Evolutionary conservation across 192 early-diverging fungal genomes (phyloP).

Genomic region (Neocallimastix lanati): DNA sequence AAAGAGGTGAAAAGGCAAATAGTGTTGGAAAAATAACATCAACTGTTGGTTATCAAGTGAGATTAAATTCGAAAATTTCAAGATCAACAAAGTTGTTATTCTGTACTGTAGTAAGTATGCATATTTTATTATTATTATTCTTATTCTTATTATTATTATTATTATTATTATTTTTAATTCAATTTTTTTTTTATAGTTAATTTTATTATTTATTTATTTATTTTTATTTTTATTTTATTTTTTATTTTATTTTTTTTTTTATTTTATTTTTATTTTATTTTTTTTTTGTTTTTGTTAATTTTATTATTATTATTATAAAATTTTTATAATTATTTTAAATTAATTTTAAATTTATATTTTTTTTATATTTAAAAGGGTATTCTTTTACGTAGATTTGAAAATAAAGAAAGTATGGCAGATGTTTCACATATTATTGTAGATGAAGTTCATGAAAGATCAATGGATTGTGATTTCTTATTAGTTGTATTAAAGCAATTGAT

Average conservation of each 20-base stretch:
- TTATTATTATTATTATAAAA: no score
- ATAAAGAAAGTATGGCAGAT: slow-evolving; percentile 28
- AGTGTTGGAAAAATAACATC: slow-evolving; percentile 8
- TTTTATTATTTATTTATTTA: no score
- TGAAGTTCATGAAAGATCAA: slow-evolving; percentile 57
- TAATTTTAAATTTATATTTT: no score
- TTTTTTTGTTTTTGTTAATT: no score
- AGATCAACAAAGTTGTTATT: slow-evolving; percentile 43
- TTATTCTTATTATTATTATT: no score
- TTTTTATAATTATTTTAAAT: no score
- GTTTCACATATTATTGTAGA: slow-evolving; percentile 57
- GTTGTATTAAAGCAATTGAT: slow-evolving; percentile 37
- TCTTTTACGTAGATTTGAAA: slow-evolving; percentile 45
- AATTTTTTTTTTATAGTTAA: no score
- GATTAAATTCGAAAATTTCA: slow-evolving; percentile 33
- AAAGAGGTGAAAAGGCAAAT: slow-evolving; percentile 41
- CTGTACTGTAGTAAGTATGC: slow-evolving; percentile 39
- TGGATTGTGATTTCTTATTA: slow-evolving; percentile 63
- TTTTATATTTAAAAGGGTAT: slow-evolving; percentile 16
- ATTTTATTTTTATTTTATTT: no score
- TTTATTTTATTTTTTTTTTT: no score
- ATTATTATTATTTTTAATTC: no score
- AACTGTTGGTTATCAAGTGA: slow-evolving; percentile 50
- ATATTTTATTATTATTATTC: no score
- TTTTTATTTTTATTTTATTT: no score